phyloP scores from a whole-genome alignment of 805 yeast species.

The Diddensiella caesifluorescens region DNA sequence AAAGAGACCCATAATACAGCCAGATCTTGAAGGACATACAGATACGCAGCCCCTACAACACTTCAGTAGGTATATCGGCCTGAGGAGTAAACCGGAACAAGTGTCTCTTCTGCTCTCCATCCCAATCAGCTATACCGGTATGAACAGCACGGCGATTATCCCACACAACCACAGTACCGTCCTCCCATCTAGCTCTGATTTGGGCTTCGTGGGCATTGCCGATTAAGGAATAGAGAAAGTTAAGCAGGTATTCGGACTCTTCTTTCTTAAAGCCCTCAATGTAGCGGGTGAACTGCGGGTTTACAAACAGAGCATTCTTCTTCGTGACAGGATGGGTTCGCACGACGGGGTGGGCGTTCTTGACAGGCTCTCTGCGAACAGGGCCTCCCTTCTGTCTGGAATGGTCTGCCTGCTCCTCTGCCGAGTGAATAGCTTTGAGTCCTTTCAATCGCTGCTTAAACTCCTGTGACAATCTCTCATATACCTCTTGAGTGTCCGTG shows the following conservation, averaged over 20 bases:
- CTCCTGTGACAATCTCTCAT: slow-evolving; percentile 61
- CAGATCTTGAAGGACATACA: too few relatives aligned
- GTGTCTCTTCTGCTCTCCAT: slow-evolving; percentile 57
- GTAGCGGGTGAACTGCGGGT: slow-evolving; percentile 52
- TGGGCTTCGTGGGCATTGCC: slow-evolving; percentile 56
- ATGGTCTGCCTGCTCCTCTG: slow-evolving; percentile 42
- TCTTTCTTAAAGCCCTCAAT: slow-evolving; percentile 63
- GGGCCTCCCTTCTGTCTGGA: slow-evolving; percentile 37
- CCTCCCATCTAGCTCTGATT: slow-evolving; percentile 67
- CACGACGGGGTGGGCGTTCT: slow-evolving; percentile 51
- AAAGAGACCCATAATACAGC: too few relatives aligned
- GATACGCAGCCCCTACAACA: too few relatives aligned
- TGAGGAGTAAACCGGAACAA: slow-evolving; percentile 73
- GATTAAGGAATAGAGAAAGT: slow-evolving; percentile 49
- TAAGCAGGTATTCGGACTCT: slow-evolving; percentile 45
- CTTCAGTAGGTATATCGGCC: slow-evolving; percentile 49
- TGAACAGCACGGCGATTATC: slow-evolving; percentile 69
- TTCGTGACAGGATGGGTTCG: slow-evolving; percentile 61
- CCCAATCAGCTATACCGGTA: slow-evolving; percentile 70
- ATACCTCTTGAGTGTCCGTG: slow-evolving; percentile 67
- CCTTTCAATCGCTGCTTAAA: slow-evolving; percentile 55
- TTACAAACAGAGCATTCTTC: slow-evolving; percentile 49
- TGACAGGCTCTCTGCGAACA: slow-evolving; percentile 43
- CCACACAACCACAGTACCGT: slow-evolving; percentile 67
- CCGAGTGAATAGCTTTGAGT: slow-evolving; percentile 62